Conservation (phyloP, 106 monocot species). For the Platanthera guangdongensis region DNA sequence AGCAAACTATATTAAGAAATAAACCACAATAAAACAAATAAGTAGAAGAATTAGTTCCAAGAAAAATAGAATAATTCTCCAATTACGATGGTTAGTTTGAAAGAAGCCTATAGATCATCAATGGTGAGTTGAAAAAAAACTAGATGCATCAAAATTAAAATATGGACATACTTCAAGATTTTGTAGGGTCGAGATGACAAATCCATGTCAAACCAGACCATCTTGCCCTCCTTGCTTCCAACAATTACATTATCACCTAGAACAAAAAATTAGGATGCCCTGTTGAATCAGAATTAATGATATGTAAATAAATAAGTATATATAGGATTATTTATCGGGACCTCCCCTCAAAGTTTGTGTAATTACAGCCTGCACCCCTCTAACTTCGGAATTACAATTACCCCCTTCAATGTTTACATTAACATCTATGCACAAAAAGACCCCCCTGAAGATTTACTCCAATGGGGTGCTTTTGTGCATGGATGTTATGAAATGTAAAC, state of each 20-base stretch:
- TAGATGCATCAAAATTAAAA: background rate
- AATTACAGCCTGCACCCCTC: too few relatives aligned
- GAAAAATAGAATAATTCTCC: background rate
- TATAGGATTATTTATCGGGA: background rate
- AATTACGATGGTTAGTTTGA: background rate
- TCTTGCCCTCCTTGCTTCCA: conserved; percentile 94
- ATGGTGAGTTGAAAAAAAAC: background rate
- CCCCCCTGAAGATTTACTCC: too few relatives aligned
- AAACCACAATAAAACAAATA: background rate
- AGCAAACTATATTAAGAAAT: background rate
- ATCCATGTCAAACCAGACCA: conserved; percentile 99
- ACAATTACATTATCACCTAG: conserved; percentile 97
- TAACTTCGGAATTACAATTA: too few relatives aligned
- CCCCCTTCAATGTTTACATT: too few relatives aligned
- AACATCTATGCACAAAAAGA: too few relatives aligned
- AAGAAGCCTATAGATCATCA: background rate
- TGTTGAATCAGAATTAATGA: background rate
- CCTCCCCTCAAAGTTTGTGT: too few relatives aligned
- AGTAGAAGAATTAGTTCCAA: background rate
- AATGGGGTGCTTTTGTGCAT: too few relatives aligned
- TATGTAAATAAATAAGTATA: background rate
- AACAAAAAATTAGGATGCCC: conserved; percentile 2
- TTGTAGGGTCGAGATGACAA: conserved; percentile 82
- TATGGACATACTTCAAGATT: conserved; percentile 55
- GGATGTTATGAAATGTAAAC: too few relatives aligned